Evolutionary conservation across 805 yeast genomes (phyloP), one percentile per base, ranked within the genome.

Genomic region (Teunomyces pallodes): DNA sequence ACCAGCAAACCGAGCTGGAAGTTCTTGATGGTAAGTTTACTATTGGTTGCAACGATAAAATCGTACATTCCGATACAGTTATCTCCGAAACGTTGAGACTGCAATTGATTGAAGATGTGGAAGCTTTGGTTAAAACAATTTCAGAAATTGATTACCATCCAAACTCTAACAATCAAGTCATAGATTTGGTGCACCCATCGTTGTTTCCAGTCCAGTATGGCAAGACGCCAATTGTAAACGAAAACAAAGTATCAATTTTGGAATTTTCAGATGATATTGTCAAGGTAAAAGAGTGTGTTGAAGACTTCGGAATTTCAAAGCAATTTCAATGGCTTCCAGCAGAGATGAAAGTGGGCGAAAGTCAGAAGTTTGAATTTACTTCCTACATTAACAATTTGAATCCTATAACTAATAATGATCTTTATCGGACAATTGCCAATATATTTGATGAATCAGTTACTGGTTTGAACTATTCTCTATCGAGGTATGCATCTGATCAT

Each of bases 301-400:
- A 27, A n/a, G 16, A 36, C 24, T 46, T 13, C 26, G 58, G 56
- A 1, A 38, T 48, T 8, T 53, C 55, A 20, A 13, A 41, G 26
- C 42, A 29, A 5, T 53, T 40, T 46, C 58, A 55, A 36, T 55
- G 58, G 58, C 40, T 55, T n/a, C 58, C 57, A 2, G 46, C 55
- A 5, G 17, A 40, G n/a, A 43, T 57, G 50, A 28, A 28, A 27
- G n/a, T 27, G 20, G 30, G 36, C 4, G 26, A 36, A 1, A 45
- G 28, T 4, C 13, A 27, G n/a, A 51, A 46, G 8, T 67, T 55
- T 45, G 46, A 47, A 12, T 53, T 70, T 40, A 41, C 36, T 2
- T 70, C 76, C 2, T 73, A 72, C 51, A 73, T 73, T 50, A 73
- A 73, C 54, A 73, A 72, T 49, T 58, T 73, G 46, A 71, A 73